phyloP scores from a whole-genome alignment of 352 stramenopile genomes.

The Phytophthora lateralis region DNA sequence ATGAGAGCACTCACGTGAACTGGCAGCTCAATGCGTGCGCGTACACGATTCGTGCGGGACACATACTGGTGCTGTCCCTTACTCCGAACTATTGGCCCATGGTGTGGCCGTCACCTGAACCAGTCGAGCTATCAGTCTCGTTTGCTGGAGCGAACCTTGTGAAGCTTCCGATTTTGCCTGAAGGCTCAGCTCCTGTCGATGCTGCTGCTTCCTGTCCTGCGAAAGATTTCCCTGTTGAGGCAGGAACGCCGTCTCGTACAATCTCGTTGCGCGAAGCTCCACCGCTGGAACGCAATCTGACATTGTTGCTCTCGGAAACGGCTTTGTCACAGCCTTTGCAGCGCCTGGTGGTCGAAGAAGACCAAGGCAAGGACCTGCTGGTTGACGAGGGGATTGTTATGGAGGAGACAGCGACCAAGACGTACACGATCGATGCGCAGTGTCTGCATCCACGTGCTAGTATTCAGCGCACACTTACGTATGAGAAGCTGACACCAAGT shows the following conservation, averaged over 20 bases:
- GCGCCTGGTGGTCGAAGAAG: conserved; percentile 42
- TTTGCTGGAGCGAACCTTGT: conserved; percentile 39
- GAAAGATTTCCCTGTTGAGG: conserved; percentile 40
- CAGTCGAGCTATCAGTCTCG: conserved; percentile 34
- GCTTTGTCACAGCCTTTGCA: conserved; percentile 34
- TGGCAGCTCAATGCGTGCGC: conserved; percentile 55
- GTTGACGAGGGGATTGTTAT: conserved; percentile 53
- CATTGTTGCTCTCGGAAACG: conserved; percentile 44
- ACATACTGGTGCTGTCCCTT: conserved; percentile 43
- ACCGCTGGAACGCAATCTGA: conserved; percentile 39
- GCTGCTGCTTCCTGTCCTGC: conserved; percentile 26
- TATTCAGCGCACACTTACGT: conserved; percentile 48
- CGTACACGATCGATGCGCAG: conserved; percentile 44
- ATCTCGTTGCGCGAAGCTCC: conserved; percentile 43
- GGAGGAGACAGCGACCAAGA: conserved; percentile 52
- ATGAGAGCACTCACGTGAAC: conserved; percentile 28
- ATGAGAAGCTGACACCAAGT: conserved; percentile 39
- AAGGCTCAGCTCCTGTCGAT: neutral
- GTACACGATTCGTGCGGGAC: conserved; percentile 39
- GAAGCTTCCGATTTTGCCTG: conserved; percentile 39
- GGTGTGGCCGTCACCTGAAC: conserved; percentile 53
- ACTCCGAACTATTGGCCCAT: conserved; percentile 61
- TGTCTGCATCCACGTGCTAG: conserved; percentile 37
- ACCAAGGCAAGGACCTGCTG: conserved; percentile 54
- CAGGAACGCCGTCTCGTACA: conserved; percentile 30